Percentiles rank a stretch among this genome's conserved stretches.
Evolutionary conservation across 2,329 filamentous ascomycete species (phyloP).

Genomic region (Orbilia brochopaga): DNA sequence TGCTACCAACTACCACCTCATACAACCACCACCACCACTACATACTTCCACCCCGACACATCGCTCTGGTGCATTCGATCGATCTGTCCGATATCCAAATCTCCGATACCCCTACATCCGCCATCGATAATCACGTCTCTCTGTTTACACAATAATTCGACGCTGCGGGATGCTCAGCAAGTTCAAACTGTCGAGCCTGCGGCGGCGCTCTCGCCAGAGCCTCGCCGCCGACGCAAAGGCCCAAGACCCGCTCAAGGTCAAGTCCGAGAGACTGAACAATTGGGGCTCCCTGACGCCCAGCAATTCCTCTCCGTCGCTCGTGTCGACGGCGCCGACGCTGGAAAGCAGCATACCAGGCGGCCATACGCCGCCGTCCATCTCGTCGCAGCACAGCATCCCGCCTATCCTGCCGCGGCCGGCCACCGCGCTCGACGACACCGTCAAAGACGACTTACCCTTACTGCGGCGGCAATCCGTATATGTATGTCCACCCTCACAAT

Average conservation of each 20-base stretch:
- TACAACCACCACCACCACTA: neutral
- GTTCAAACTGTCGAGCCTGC: conserved; percentile 29
- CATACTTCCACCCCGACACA: neutral
- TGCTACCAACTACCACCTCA: too few species aligned
- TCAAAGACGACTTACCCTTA: conserved; percentile 6
- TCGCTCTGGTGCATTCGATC: too few species aligned
- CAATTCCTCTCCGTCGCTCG: conserved; percentile 32
- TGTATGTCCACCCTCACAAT: conserved; percentile 18
- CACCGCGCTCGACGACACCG: conserved; percentile 1
- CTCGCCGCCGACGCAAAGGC: neutral
- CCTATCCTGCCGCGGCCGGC: conserved; percentile 14
- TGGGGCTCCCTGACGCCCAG: conserved; percentile 9
- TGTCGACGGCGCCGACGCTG: conserved; percentile 6
- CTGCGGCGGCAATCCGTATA: conserved; percentile 32
- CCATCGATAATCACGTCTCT: too few species aligned
- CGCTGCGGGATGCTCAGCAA: conserved; percentile 25
- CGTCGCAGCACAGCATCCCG: conserved; percentile 29
- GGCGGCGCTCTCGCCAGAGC: conserved; percentile 38
- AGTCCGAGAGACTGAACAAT: conserved; percentile 2
- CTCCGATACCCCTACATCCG: neutral
- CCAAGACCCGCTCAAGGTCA: neutral
- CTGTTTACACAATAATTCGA: neutral
- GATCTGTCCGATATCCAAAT: neutral
- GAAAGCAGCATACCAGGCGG: conserved; percentile 11
- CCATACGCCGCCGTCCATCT: conserved; percentile 13